Conservation (phyloP, 1,284 basidiomycete species). For the Pseudozyma sp. region DNA sequence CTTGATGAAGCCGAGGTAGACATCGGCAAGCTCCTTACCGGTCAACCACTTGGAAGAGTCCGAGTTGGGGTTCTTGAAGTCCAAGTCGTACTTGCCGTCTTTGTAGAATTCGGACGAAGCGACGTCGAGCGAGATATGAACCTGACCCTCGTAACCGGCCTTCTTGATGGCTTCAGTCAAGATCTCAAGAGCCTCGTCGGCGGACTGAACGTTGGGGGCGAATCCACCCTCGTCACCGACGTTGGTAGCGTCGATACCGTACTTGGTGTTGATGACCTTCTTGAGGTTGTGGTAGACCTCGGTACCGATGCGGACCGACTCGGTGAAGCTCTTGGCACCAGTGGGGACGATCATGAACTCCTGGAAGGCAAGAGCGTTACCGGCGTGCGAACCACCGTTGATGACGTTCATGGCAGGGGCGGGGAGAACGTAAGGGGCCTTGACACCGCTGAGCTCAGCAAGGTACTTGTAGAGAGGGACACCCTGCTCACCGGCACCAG, state of each 20-base stretch:
- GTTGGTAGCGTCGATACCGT: constrained; percentile 99
- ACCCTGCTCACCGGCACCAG: constrained; percentile 79
- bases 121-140: constrained; percentile 98
- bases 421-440: constrained; percentile 83
- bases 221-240: constrained; percentile 99
- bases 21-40: constrained; percentile 89
- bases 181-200: constrained; percentile 97
- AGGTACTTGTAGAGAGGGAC: constrained; percentile 97
- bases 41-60: constrained; percentile 94
- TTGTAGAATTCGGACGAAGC: constrained; percentile 99
- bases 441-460: constrained; percentile 92
- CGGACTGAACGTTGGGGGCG: constrained; percentile 95
- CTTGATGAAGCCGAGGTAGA: constrained; percentile 78
- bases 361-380: constrained; percentile 86
- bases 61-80: constrained; percentile 99
- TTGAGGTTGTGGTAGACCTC: constrained; percentile 99
- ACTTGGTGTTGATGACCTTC: constrained; percentile 99
- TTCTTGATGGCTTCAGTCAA: constrained; percentile 95
- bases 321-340: constrained; percentile 96
- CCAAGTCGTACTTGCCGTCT: constrained; percentile 99
- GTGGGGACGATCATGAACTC: constrained; percentile 99
- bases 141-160: constrained; percentile 97
- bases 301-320: constrained; percentile 97
- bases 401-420: constrained; percentile 92
- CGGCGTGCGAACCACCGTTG: constrained; percentile 99